A percentile compares a stretch with the other conserved stretches of the same genome.
Evolutionary conservation across 495 filamentous ascomycete genomes (phyloP).

Genomic region (Pseudevernia furfuracea): DNA sequence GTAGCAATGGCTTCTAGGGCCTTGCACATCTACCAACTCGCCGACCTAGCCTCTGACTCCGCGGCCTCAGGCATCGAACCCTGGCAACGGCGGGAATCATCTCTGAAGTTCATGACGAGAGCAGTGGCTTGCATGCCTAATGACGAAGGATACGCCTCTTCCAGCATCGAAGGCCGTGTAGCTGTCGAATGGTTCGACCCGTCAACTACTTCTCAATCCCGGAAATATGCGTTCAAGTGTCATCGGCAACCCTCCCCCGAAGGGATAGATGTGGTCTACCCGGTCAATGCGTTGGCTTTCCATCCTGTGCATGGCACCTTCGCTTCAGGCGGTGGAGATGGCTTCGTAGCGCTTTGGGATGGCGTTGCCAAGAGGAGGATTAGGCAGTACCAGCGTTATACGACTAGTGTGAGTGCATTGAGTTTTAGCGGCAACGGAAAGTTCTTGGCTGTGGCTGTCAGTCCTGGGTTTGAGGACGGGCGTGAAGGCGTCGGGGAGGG

Average conservation of each 20-base stretch:
- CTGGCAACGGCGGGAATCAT: slow-evolving; percentile 85
- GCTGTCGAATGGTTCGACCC: slow-evolving; percentile 98
- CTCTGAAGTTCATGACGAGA: slow-evolving; percentile 90
- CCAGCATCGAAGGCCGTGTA: slow-evolving; percentile 84
- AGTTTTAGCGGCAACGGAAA: slow-evolving; percentile 72
- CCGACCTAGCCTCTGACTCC: slow-evolving; percentile 44
- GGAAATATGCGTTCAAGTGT: slow-evolving; percentile 98
- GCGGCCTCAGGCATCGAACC: slow-evolving; percentile 57
- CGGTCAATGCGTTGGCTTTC: slow-evolving; percentile 88
- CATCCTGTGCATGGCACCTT: slow-evolving; percentile 89
- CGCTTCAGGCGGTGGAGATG: slow-evolving; percentile 87
- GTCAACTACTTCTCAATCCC: slow-evolving; percentile 67
- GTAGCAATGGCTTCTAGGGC: slow-evolving; percentile 92
- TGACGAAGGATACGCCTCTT: slow-evolving; percentile 82
- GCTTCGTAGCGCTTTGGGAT: slow-evolving; percentile 93
- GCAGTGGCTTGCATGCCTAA: slow-evolving; percentile 95
- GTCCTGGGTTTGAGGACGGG: slow-evolving; percentile 88
- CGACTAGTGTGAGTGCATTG: slow-evolving; percentile 67
- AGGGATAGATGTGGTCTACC: slow-evolving; percentile 82
- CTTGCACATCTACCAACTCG: slow-evolving; percentile 86
- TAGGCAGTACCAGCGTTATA: slow-evolving; percentile 77
- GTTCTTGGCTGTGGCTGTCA: slow-evolving; percentile 74
- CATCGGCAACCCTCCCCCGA: slow-evolving; percentile 64
- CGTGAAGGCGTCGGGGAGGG: slow-evolving; percentile 67
- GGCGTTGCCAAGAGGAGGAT: slow-evolving; percentile 85